Conservation (phyloP, 768 basidiomycete genomes). For the Lentinula boryana region DNA sequence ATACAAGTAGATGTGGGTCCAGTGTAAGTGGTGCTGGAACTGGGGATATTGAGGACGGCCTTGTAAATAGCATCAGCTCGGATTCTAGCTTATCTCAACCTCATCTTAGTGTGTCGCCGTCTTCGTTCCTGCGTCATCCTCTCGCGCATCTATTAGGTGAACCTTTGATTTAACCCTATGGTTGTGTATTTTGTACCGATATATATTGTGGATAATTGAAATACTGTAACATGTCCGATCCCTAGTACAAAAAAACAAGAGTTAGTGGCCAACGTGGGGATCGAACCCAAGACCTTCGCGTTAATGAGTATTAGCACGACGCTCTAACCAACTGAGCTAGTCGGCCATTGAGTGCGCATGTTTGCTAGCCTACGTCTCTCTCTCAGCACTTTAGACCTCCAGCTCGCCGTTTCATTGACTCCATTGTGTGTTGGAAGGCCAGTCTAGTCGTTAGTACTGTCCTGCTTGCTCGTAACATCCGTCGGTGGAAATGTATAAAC, state of each 20-base stretch:
- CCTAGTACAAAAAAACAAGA: too few species aligned
- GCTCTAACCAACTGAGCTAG: constrained; percentile 95
- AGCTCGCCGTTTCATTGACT: too few species aligned
- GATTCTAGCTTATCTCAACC: not conserved
- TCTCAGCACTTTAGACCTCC: too few species aligned
- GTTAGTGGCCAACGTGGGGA: constrained; percentile 64
- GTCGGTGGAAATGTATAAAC: too few species aligned
- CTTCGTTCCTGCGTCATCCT: not conserved
- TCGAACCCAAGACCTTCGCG: constrained; percentile 81
- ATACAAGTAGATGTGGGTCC: not conserved
- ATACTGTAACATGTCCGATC: too few species aligned
- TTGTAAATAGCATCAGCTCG: too few species aligned
- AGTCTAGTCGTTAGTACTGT: too few species aligned
- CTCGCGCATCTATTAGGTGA: not conserved
- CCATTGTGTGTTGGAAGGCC: too few species aligned
- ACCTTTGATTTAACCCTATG: not conserved
- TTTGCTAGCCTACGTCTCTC: too few species aligned
- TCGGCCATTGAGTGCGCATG: constrained; percentile 40
- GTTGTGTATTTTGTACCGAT: not conserved
- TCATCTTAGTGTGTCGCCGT: not conserved
- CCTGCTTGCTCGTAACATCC: too few species aligned
- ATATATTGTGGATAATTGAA: too few species aligned
- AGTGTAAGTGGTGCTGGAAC: not conserved
- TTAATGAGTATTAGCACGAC: constrained; percentile 64
- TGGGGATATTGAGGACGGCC: too few species aligned